Evolutionary conservation across 1,284 basidiomycete genomes (phyloP), one percentile per base, ranked within the genome.

Genomic region (Ceratorhiza oryzae-sativae): DNA sequence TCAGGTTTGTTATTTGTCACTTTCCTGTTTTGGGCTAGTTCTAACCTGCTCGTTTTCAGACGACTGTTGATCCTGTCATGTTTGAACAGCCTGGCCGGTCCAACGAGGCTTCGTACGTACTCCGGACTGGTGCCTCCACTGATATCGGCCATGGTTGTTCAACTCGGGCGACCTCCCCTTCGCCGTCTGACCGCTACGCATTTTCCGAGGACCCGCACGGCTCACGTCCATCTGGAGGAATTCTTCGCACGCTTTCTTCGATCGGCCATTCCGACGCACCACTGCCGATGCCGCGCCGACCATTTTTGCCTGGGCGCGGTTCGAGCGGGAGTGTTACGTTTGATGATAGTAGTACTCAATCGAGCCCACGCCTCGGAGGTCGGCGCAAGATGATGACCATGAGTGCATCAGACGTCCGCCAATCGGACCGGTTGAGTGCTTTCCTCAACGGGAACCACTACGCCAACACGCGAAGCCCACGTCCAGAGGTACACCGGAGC

Each of bases 281-380:
- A 4, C 45, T 68, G 63, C 49, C 63, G 10, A 42, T 56, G 63
- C 63, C 63, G 3, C 36, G 49, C 3, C 32, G 63, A 13, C 63
- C 63, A 18, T 68, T 68, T 68, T 56, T 68, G 63, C 32, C 34
- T n/a, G 25, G 20, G 13, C 63, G 63, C 15, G 63, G 51, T 5
- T 68, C 63, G 13, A 68, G 51, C 51, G 63, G 63, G 36, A 68
- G 63, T 45, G 63, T 68, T 6, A 68, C 63, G 34, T 68, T 68
- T 68, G 63, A 68, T 15, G 63, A 68, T 23, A 68, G 63, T 25
- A 68, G 63, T 23, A 51, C 63, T 6, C 63, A 68, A 25, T 68
- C 63, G 20, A 68, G 63, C n/a, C 63, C 63, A 15, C 32, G 39
- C 18, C 32, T 68, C 15, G 63, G 63, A 10, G 51, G 51, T 6